Conservation (phyloP, 2,329 filamentous ascomycete species). For the Penicillium sp. region DNA sequence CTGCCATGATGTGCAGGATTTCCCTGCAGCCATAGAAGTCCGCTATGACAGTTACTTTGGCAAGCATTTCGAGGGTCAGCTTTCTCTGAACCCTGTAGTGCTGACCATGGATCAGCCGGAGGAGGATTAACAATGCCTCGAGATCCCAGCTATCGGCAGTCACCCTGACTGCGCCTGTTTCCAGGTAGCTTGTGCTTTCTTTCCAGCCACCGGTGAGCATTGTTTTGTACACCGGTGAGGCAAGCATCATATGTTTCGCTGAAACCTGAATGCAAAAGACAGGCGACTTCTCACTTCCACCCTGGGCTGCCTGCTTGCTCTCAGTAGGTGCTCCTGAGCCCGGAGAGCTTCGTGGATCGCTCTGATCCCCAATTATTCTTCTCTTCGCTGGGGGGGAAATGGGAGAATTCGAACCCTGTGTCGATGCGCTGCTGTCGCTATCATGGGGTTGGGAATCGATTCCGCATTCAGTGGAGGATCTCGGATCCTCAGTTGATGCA, state of each 20-base stretch:
- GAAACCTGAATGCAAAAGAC: constrained; percentile 15
- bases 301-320: too few species aligned
- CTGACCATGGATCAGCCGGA: constrained; percentile 13
- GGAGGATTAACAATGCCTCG: constrained; percentile 4
- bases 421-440: too few species aligned
- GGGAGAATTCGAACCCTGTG: too few species aligned
- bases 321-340: too few species aligned
- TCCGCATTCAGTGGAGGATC: too few species aligned
- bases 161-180: constrained; percentile 11
- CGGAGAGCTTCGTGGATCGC: too few species aligned
- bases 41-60: neutral
- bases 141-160: constrained; percentile 9
- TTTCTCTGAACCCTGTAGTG: constrained; percentile 3
- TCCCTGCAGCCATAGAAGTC: neutral
- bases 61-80: neutral
- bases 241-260: constrained; percentile 20
- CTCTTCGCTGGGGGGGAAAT: too few species aligned
- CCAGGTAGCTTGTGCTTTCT: constrained; percentile 11
- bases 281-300: too few species aligned
- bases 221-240: constrained; percentile 15
- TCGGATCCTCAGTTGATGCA: neutral
- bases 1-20: neutral
- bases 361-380: too few species aligned
- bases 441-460: too few species aligned
- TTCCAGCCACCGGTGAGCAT: constrained; percentile 13